These are phyloP conservation scores for Fusarium vanettenii DNA, from an alignment of 2,329 filamentous ascomycete species.

Conservation along the genomic window DNA sequence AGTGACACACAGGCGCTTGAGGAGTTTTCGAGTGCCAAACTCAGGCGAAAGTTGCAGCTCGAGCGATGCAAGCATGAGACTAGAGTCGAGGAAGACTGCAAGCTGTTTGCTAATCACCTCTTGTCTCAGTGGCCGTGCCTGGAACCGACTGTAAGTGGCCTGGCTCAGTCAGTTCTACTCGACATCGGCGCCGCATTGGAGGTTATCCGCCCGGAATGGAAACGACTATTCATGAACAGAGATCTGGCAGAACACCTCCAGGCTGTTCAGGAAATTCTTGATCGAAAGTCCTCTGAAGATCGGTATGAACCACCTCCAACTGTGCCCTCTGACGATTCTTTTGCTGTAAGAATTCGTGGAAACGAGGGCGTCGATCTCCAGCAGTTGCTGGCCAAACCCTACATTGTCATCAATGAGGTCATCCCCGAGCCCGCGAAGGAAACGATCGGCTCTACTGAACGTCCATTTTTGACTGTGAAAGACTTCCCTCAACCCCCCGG, in stretches of 20 bases:
- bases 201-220: conserved; percentile 42
- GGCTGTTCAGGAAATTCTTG: conserved; percentile 32
- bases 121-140: conserved; percentile 42
- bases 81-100: conserved; percentile 40
- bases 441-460: background rate
- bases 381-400: conserved; percentile 33
- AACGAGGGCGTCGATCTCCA: conserved; percentile 28
- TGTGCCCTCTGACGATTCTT: conserved; percentile 31
- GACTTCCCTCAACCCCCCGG: conserved; percentile 1
- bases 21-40: conserved; percentile 38
- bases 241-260: conserved; percentile 34
- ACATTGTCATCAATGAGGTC: background rate
- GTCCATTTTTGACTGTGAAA: conserved; percentile 17
- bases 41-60: conserved; percentile 33
- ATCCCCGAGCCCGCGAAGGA: background rate
- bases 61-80: conserved; percentile 32
- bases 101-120: conserved; percentile 35
- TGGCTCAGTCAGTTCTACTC: conserved; percentile 30
- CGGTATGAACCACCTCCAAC: conserved; percentile 20
- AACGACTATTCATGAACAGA: conserved; percentile 35
- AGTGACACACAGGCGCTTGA: conserved; percentile 17
- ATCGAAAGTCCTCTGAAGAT: conserved; percentile 21
- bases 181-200: conserved; percentile 38
- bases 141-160: conserved; percentile 29
- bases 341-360: conserved; percentile 29